These are phyloP conservation scores for Saksenaea oblongispora DNA, from an alignment of 371 early-diverging fungal species.

Conservation along the genomic window DNA sequence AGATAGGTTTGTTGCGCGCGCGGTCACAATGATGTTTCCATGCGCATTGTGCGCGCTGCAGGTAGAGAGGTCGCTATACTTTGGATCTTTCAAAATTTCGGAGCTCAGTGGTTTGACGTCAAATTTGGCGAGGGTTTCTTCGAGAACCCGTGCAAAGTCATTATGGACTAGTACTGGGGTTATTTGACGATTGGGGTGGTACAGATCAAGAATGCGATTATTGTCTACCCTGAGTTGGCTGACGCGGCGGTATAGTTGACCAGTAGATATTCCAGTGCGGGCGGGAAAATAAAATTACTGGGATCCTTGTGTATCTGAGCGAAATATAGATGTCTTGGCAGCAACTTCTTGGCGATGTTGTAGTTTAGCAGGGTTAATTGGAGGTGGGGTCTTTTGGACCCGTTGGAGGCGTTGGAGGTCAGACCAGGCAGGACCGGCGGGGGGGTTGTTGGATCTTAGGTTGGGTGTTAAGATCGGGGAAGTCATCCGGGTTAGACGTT, in stretches of 20 bases:
- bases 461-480: too few species aligned
- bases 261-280: not conserved
- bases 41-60: not conserved
- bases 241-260: not conserved
- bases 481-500: too few species aligned
- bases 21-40: not conserved
- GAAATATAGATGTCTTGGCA: not conserved
- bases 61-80: not conserved
- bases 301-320: constrained; percentile 11
- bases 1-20: too few species aligned
- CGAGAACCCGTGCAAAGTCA: constrained; percentile 6
- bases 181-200: constrained; percentile 3
- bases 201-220: constrained; percentile 8
- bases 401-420: not conserved
- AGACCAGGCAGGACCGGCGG: too few species aligned
- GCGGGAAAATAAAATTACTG: constrained; percentile 7
- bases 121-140: too few species aligned
- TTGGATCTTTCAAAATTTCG: not conserved
- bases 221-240: not conserved
- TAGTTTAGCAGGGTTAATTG: not conserved
- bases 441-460: too few species aligned
- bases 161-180: constrained; percentile 6
- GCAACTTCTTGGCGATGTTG: constrained; percentile 2
- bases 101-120: not conserved
- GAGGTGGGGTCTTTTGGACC: not conserved